Conservation (phyloP, 2,329 filamentous ascomycete genomes). For the Sordariomycetes sp. region DNA sequence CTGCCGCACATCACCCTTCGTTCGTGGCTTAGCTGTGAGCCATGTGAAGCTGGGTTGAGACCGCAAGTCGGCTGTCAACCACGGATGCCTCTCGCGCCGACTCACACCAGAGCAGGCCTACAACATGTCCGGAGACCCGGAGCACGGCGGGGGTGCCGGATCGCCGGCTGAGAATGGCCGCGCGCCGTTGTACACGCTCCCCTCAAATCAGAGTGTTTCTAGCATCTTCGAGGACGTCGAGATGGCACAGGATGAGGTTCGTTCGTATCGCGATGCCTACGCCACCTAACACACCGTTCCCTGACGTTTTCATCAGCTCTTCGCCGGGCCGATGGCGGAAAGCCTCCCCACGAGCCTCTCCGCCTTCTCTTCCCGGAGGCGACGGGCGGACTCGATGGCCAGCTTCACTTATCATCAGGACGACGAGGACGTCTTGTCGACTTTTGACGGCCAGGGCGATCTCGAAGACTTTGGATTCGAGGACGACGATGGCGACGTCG, state of each 20-base stretch:
- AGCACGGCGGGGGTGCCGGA: not conserved
- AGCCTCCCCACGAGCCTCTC: constrained; percentile 89
- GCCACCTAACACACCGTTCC: not conserved
- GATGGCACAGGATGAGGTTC: constrained; percentile 91
- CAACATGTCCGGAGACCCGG: not conserved
- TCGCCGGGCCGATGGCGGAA: constrained; percentile 85
- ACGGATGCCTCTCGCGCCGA: not conserved
- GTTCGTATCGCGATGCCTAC: not conserved
- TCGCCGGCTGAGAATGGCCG: not conserved
- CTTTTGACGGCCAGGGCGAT: constrained; percentile 17
- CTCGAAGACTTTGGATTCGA: constrained; percentile 11
- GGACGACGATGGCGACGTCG: constrained; percentile 23
- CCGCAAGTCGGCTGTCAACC: not conserved
- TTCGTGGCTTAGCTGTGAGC: not conserved
- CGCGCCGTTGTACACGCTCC: constrained; percentile 23
- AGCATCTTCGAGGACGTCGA: constrained; percentile 94
- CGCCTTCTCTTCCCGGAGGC: constrained; percentile 77
- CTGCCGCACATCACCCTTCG: not conserved
- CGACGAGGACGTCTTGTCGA: constrained; percentile 34
- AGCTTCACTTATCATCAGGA: constrained; percentile 87
- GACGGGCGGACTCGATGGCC: constrained; percentile 67
- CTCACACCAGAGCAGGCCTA: not conserved
- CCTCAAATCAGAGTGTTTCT: constrained; percentile 57
- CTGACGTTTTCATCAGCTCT: constrained; percentile 37
- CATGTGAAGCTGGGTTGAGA: not conserved